These are phyloP conservation scores for Dorcoceras hygrometricum DNA, from an alignment of 257 asterid species.

Conservation along the genomic window DNA sequence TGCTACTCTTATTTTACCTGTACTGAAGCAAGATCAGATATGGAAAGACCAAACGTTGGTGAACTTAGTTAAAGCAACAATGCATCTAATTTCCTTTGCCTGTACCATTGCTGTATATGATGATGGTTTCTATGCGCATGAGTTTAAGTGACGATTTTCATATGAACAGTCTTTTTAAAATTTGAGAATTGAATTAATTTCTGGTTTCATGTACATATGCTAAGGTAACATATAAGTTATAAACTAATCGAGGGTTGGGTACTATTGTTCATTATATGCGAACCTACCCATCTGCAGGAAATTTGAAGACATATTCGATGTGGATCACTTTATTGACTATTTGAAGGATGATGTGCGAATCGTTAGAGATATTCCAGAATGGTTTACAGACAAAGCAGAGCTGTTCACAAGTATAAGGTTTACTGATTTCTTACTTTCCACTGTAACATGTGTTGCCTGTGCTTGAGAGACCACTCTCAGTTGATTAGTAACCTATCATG, in stretches of 20 bases:
- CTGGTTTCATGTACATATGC: neutral
- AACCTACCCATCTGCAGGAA: constrained; percentile 59
- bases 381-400: constrained; percentile 99
- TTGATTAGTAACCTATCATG: constrained; percentile 7
- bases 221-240: constrained; percentile 4
- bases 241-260: neutral
- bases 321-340: constrained; percentile 91
- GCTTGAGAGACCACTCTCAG: neutral
- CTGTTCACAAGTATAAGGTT: constrained; percentile 90
- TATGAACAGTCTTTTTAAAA: constrained; percentile 1
- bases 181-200: neutral
- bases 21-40: constrained; percentile 98
- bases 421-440: constrained; percentile 15
- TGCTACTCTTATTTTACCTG: constrained; percentile 95
- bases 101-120: neutral
- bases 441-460: constrained; percentile 15
- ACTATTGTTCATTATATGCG: constrained; percentile 10
- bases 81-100: constrained; percentile 15
- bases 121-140: constrained; percentile 1
- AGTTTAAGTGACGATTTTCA: constrained; percentile 3
- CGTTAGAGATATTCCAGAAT: constrained; percentile 90
- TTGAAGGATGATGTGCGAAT: constrained; percentile 86
- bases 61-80: constrained; percentile 28
- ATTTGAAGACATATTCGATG: constrained; percentile 96
- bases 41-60: constrained; percentile 99